Percentiles rank a stretch among this genome's conserved stretches.
Evolutionary conservation across 768 basidiomycete species (phyloP).

Genomic region (Mycena rosella): DNA sequence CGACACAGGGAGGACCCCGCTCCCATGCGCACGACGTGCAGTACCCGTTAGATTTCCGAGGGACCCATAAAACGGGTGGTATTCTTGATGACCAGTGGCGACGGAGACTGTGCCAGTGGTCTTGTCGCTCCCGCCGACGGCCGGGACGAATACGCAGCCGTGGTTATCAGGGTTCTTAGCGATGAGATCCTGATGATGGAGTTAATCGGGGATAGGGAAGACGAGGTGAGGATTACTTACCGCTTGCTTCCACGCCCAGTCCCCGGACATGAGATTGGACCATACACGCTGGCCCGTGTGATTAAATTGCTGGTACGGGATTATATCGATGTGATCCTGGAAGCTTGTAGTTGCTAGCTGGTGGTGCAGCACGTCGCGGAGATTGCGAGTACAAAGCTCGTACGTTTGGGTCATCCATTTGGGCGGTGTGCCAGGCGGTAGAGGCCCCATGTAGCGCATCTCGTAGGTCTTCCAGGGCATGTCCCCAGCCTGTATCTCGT

Average conservation of each 20-base stretch:
- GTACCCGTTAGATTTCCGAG: constrained; percentile 32
- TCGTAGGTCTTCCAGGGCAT: background rate
- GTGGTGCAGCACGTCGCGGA: background rate
- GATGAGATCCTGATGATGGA: constrained; percentile 9
- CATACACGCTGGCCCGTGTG: constrained; percentile 36
- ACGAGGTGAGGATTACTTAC: constrained; percentile 35
- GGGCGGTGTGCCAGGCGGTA: background rate
- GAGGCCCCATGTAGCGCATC: background rate
- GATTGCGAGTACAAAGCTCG: background rate
- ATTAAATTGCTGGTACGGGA: constrained; percentile 29
- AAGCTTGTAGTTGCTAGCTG: background rate
- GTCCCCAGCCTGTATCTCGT: background rate
- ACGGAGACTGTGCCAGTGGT: constrained; percentile 45
- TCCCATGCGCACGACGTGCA: constrained; percentile 11
- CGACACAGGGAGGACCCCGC: constrained; percentile 4
- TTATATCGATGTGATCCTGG: background rate
- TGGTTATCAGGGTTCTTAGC: constrained; percentile 16
- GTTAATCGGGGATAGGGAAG: too few relatives aligned
- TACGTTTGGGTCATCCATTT: background rate
- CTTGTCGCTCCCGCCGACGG: constrained; percentile 44
- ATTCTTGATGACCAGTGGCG: constrained; percentile 31
- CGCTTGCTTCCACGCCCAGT: constrained; percentile 51
- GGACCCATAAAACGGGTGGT: constrained; percentile 43
- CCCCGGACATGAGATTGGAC: constrained; percentile 51
- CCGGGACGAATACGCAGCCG: constrained; percentile 37